These are phyloP conservation scores for Boletus rubescentipes DNA, from an alignment of 768 basidiomycete genomes.

Conservation along the genomic window DNA sequence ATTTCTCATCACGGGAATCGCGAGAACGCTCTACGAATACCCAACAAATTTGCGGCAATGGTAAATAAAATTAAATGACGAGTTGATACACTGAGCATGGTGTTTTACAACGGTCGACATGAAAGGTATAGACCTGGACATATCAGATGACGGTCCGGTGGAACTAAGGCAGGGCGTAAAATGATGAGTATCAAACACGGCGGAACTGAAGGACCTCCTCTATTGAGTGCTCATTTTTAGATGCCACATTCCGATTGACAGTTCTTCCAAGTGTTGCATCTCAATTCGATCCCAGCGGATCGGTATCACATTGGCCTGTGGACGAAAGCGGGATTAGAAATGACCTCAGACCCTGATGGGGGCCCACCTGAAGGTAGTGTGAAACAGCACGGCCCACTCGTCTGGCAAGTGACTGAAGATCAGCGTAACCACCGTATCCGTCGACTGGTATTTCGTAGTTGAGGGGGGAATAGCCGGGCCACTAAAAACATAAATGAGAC, in stretches of 20 bases:
- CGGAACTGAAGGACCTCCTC: slow-evolving; percentile 5
- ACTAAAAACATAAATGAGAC: slow-evolving; percentile 39
- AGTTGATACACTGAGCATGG: slow-evolving; percentile 20
- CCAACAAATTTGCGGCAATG: slow-evolving; percentile 5
- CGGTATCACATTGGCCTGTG: slow-evolving; percentile 66
- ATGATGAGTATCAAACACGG: slow-evolving; percentile 10
- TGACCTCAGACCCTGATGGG: neutral
- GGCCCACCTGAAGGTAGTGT: slow-evolving; percentile 67
- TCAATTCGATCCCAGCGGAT: slow-evolving; percentile 67
- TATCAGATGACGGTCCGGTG: slow-evolving; percentile 12
- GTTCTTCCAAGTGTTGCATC: slow-evolving; percentile 70
- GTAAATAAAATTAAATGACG: slow-evolving; percentile 24
- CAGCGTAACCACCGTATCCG: slow-evolving; percentile 61
- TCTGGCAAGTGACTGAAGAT: slow-evolving; percentile 65
- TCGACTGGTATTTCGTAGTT: slow-evolving; percentile 77
- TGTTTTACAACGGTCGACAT: slow-evolving; percentile 21
- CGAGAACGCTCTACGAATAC: neutral
- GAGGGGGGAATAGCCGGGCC: slow-evolving; percentile 67
- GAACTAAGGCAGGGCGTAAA: slow-evolving; percentile 5
- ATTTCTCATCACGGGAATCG: neutral
- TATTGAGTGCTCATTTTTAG: slow-evolving; percentile 49
- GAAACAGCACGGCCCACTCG: slow-evolving; percentile 69
- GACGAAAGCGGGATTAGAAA: slow-evolving; percentile 10
- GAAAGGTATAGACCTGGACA: slow-evolving; percentile 3
- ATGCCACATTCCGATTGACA: slow-evolving; percentile 68